Conservation (phyloP, 306 rosid genomes). For the Quercus alba region DNA sequence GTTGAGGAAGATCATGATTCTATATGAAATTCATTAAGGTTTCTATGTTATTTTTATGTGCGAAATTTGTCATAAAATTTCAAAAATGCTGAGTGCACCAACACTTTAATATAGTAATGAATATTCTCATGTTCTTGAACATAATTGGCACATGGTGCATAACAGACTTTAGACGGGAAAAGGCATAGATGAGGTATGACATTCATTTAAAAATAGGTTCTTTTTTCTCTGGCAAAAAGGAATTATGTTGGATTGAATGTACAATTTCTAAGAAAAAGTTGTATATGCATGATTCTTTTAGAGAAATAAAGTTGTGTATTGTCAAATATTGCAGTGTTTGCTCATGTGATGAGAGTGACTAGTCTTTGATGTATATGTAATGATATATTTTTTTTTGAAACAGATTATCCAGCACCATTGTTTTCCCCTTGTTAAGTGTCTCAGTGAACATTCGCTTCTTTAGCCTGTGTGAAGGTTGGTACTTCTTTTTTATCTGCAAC, state of each 20-base stretch:
- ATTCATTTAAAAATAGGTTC: too few species aligned
- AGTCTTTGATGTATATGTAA: slow-evolving; percentile 12
- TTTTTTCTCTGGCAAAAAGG: too few species aligned
- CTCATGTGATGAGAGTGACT: background rate
- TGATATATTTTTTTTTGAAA: slow-evolving; percentile 30
- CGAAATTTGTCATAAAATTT: too few species aligned
- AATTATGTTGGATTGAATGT: too few species aligned
- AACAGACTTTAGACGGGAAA: slow-evolving; percentile 71
- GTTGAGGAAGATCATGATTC: background rate
- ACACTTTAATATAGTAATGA: too few species aligned
- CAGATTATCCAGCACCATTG: slow-evolving; percentile 95
- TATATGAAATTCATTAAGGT: background rate
- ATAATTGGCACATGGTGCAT: slow-evolving; percentile 92
- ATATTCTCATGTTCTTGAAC: slow-evolving; percentile 59
- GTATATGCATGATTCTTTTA: too few species aligned
- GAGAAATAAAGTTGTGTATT: too few species aligned
- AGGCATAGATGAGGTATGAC: slow-evolving; percentile 13
- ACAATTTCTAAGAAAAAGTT: too few species aligned
- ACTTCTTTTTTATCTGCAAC: too few species aligned
- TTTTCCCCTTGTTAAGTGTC: slow-evolving; percentile 76
- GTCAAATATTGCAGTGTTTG: background rate
- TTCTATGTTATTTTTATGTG: background rate
- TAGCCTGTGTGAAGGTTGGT: too few species aligned
- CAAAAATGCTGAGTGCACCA: too few species aligned
- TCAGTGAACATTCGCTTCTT: slow-evolving; percentile 20